Percentiles rank a stretch among this genome's conserved stretches.
These are phyloP conservation scores for Penicillium sp. DNA, from an alignment of 2,329 filamentous ascomycete genomes.

Conservation along the genomic window DNA sequence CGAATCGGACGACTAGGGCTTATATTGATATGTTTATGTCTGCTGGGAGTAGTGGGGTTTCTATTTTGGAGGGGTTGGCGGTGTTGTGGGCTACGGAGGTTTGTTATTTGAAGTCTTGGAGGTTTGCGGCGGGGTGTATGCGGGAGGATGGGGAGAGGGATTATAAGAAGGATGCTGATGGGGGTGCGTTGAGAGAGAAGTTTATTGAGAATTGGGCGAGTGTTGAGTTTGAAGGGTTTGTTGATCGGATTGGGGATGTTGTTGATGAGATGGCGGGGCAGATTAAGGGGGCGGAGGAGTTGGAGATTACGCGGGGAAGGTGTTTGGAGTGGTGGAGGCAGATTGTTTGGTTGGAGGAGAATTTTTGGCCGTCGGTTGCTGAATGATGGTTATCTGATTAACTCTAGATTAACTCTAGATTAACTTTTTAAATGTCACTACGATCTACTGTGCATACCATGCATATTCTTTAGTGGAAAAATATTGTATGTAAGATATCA, in stretches of 20 bases:
- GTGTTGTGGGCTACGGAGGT: constrained; percentile 77
- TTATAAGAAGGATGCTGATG: constrained; percentile 56
- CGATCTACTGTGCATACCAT: not conserved
- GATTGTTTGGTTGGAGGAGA: constrained; percentile 56
- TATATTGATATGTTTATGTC: constrained; percentile 61
- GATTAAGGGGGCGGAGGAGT: constrained; percentile 38
- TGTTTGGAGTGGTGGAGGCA: constrained; percentile 51
- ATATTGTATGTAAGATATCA: constrained; percentile 21
- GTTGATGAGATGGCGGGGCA: constrained; percentile 55
- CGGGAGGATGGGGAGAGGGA: constrained; percentile 21
- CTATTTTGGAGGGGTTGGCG: constrained; percentile 66
- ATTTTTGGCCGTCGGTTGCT: constrained; percentile 56
- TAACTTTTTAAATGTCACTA: not conserved
- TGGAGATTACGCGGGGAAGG: constrained; percentile 43
- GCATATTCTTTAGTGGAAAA: not conserved
- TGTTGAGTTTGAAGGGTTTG: constrained; percentile 60
- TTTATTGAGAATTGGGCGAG: constrained; percentile 71
- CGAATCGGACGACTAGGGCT: constrained; percentile 52
- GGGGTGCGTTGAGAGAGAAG: constrained; percentile 61
- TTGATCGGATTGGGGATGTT: constrained; percentile 55
- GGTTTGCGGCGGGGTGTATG: constrained; percentile 39
- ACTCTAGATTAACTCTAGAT: not conserved
- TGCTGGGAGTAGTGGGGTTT: constrained; percentile 52
- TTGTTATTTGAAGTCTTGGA: constrained; percentile 62
- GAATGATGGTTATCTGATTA: not conserved